Evolutionary conservation across 208 protist species (phyloP).

Genomic region (Trypanosoma brucei): DNA sequence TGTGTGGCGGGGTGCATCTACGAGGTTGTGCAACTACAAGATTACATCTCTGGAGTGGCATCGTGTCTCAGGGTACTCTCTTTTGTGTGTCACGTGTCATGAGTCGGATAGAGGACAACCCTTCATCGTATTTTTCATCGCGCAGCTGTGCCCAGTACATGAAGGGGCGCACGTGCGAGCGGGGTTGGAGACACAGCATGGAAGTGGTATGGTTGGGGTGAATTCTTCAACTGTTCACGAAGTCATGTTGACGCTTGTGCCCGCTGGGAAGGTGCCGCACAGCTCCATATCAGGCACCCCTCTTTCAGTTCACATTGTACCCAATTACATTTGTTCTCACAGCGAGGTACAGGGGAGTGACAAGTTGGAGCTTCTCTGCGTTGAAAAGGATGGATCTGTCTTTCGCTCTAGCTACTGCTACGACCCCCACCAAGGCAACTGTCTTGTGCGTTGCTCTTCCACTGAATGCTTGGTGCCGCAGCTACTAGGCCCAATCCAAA

Average conservation of each 20-base stretch:
- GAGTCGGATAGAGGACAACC: constrained; percentile 31
- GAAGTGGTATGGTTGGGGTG: background rate
- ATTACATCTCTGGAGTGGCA: constrained; percentile 62
- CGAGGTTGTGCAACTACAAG: constrained; percentile 44
- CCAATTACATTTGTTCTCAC: constrained; percentile 36
- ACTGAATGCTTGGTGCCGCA: constrained; percentile 28
- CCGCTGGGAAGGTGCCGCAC: constrained; percentile 12
- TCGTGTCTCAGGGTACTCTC: constrained; percentile 47
- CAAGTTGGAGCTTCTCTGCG: constrained; percentile 63
- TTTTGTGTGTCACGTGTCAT: constrained; percentile 71
- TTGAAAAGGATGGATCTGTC: constrained; percentile 72
- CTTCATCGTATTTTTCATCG: constrained; percentile 59
- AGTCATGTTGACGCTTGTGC: constrained; percentile 19
- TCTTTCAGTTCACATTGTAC: constrained; percentile 45
- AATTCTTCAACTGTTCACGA: constrained; percentile 19
- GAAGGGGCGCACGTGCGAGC: constrained; percentile 1
- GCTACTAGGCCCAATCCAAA: constrained; percentile 53
- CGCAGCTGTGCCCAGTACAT: constrained; percentile 40
- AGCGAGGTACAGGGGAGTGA: constrained; percentile 35
- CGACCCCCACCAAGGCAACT: constrained; percentile 55
- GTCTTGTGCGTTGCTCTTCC: constrained; percentile 52
- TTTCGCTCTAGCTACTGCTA: constrained; percentile 60
- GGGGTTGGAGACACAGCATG: background rate
- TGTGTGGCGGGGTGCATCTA: constrained; percentile 44
- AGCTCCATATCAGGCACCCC: constrained; percentile 11